Conservation (phyloP, 192 early-diverging fungal genomes). For the Paraglomus occultum region DNA sequence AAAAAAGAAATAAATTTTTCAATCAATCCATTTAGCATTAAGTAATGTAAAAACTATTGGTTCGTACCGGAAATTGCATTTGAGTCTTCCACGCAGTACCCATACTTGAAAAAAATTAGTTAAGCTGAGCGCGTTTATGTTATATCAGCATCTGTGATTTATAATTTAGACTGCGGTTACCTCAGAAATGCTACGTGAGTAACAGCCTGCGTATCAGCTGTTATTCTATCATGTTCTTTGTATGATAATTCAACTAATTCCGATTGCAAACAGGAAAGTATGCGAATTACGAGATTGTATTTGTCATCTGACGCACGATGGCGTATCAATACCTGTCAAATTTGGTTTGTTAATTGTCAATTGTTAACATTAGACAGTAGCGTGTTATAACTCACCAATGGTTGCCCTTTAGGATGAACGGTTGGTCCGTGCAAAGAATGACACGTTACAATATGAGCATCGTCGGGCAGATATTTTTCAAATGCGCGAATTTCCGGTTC, state of each 20-base stretch:
- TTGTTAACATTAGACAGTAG: constrained; percentile 1
- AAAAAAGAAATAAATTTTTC: background rate
- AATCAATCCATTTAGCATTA: background rate
- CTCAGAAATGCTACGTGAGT: constrained; percentile 94
- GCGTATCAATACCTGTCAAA: constrained; percentile 66
- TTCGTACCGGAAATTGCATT: constrained; percentile 69
- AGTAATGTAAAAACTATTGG: constrained; percentile 3
- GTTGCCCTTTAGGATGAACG: constrained; percentile 78
- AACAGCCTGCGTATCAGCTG: constrained; percentile 96
- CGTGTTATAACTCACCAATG: constrained; percentile 52
- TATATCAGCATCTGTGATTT: too few species aligned
- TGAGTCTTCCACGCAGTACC: constrained; percentile 91
- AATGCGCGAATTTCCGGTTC: constrained; percentile 91
- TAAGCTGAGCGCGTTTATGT: background rate
- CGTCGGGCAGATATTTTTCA: constrained; percentile 77
- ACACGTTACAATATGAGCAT: constrained; percentile 93
- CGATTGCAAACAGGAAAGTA: constrained; percentile 76
- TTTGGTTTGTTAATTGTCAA: background rate
- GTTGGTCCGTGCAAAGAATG: constrained; percentile 96
- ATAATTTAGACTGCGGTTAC: constrained; percentile 27
- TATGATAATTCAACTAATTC: constrained; percentile 76
- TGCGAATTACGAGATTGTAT: constrained; percentile 57
- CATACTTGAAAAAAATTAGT: constrained; percentile 54
- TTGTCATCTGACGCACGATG: constrained; percentile 64
- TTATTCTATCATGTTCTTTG: constrained; percentile 91